Conservation (phyloP, 169 alveolate species). For the Eimeria mitis region DNA sequence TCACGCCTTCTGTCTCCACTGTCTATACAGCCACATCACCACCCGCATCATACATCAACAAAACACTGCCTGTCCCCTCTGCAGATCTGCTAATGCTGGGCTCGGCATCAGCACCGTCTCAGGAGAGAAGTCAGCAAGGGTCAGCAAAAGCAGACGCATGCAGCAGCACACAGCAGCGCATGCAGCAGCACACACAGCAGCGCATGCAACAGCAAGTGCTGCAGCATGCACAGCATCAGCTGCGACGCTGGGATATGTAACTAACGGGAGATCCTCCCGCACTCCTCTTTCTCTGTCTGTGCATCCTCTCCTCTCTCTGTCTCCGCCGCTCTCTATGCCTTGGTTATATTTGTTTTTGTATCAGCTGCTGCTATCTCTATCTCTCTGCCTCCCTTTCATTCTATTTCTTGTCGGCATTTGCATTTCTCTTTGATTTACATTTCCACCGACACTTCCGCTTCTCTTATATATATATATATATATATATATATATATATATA, state of each 20-base stretch:
- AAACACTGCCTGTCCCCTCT: conserved; percentile 79
- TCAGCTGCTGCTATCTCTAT: neutral
- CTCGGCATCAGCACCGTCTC: conserved; percentile 54
- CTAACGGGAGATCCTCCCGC: too few species aligned
- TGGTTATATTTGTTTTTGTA: too few species aligned
- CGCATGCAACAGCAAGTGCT: too few species aligned
- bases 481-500: too few species aligned
- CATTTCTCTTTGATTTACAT: too few species aligned
- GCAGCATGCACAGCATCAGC: too few species aligned
- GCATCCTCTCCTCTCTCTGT: neutral
- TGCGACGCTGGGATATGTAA: too few species aligned
- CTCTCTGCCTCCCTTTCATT: neutral
- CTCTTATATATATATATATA: too few species aligned
- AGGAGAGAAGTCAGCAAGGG: conserved; percentile 75
- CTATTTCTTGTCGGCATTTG: too few species aligned
- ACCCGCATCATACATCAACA: conserved; percentile 76
- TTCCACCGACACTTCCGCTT: too few species aligned
- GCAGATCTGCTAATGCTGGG: conserved; percentile 71
- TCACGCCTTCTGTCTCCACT: conserved; percentile 78
- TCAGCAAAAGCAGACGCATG: neutral
- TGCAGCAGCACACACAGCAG: neutral
- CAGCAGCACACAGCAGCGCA: neutral
- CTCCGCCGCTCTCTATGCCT: neutral
- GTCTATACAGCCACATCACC: conserved; percentile 81
- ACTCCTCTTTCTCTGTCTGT: neutral